Evolutionary conservation across 306 rosid genomes (phyloP).

Genomic region (Quercus gilva): DNA sequence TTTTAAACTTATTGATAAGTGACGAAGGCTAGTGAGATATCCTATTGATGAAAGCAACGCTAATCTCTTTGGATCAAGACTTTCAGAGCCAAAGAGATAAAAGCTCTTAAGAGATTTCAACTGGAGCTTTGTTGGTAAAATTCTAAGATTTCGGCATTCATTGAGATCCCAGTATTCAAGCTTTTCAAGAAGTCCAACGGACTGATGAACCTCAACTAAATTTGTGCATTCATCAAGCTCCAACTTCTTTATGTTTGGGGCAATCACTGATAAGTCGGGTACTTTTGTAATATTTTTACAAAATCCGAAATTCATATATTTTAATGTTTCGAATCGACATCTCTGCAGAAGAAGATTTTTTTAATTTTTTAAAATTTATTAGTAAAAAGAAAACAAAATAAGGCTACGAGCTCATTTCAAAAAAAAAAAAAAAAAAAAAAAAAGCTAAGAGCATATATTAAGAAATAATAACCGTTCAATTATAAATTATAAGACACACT

Average conservation of each 20-base stretch:
- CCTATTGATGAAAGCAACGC: too few relatives aligned
- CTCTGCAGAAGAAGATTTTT: not conserved
- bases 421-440: not conserved
- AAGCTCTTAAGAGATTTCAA: constrained; percentile 19
- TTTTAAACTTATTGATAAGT: too few relatives aligned
- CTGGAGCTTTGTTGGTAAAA: constrained; percentile 6
- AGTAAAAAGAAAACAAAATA: not conserved
- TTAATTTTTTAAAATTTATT: too few relatives aligned
- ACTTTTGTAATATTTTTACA: constrained; percentile 12
- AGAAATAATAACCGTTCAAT: too few relatives aligned
- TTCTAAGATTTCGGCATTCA: constrained; percentile 12
- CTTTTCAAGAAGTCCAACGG: constrained; percentile 27
- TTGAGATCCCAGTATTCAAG: constrained; percentile 6
- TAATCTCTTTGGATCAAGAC: not conserved
- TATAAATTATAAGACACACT: too few relatives aligned
- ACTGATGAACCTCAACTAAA: constrained; percentile 28
- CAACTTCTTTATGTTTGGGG: constrained; percentile 20
- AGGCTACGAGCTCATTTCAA: not conserved
- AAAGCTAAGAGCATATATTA: too few relatives aligned
- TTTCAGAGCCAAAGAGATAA: constrained; percentile 1
- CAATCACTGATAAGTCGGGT: constrained; percentile 20
- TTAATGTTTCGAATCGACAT: constrained; percentile 9
- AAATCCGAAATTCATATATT: constrained; percentile 4
- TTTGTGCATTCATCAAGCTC: constrained; percentile 3
- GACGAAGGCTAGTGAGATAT: too few relatives aligned